Conservation (phyloP, 2,329 filamentous ascomycete genomes). For the Colletotrichum sp. region DNA sequence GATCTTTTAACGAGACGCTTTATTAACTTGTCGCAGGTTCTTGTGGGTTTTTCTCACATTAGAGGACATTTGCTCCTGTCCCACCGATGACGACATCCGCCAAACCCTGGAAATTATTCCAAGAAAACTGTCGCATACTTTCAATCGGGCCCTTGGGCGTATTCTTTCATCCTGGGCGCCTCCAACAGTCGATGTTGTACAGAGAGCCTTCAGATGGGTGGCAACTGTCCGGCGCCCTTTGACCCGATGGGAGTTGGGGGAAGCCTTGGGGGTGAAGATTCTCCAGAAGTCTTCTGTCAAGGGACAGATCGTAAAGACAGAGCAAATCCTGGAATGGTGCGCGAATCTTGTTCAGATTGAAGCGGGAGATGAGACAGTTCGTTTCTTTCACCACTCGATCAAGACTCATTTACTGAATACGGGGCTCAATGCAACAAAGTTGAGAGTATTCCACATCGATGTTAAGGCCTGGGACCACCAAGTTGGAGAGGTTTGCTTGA, state of each 20-base stretch:
- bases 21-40: rapidly evolving
- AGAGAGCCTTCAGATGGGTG: rapidly evolving
- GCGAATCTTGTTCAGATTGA: rapidly evolving
- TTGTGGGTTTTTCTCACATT: background rate
- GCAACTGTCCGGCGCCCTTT: rapidly evolving
- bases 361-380: rapidly evolving
- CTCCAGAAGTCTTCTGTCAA: rapidly evolving
- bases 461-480: rapidly evolving
- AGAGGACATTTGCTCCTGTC: rapidly evolving
- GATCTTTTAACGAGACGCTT: rapidly evolving
- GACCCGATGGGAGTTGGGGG: rapidly evolving
- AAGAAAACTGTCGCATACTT: rapidly evolving
- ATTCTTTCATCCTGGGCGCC: rapidly evolving
- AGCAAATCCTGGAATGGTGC: rapidly evolving
- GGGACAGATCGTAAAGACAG: rapidly evolving
- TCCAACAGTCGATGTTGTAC: no score
- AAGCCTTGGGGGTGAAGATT: background rate
- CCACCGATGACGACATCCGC: rapidly evolving
- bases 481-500: rapidly evolving
- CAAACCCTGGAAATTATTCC: rapidly evolving
- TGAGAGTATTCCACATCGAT: no score
- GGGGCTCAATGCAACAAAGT: rapidly evolving
- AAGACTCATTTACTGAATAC: rapidly evolving
- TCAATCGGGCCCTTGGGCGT: rapidly evolving
- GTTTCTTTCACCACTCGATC: background rate